These are phyloP conservation scores for Trapa bicornis DNA, from an alignment of 345 rosid species.

Conservation along the genomic window DNA sequence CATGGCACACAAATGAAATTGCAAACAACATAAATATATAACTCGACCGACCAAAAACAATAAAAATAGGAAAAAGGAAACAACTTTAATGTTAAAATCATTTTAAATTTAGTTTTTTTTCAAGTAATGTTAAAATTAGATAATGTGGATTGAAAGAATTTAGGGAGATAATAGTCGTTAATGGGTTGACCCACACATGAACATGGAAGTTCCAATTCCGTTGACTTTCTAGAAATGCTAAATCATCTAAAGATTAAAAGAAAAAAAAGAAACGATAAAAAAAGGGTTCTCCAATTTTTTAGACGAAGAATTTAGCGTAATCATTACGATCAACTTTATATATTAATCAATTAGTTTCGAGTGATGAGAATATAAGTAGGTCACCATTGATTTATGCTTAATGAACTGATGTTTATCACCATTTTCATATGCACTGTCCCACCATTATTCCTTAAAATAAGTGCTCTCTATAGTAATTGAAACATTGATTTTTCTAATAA, in stretches of 20 bases:
- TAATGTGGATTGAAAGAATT: too few species aligned
- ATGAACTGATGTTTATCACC: background rate
- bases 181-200: too few species aligned
- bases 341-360: background rate
- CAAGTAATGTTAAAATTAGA: too few species aligned
- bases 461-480: background rate
- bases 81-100: background rate
- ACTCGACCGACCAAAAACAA: background rate
- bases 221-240: background rate
- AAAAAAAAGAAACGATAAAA: background rate
- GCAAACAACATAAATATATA: background rate
- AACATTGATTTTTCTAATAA: too few species aligned
- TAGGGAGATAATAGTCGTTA: too few species aligned
- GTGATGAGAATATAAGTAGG: background rate
- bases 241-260: background rate
- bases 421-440: background rate
- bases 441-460: background rate
- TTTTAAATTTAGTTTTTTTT: too few species aligned
- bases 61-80: background rate
- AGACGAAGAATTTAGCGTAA: background rate
- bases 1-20: too few species aligned
- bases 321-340: background rate
- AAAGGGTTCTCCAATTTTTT: background rate
- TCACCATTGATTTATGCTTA: background rate
- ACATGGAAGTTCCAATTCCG: too few species aligned